These are phyloP conservation scores for Lobulomyces angularis DNA, from an alignment of 192 early-diverging fungal species.

Conservation along the genomic window DNA sequence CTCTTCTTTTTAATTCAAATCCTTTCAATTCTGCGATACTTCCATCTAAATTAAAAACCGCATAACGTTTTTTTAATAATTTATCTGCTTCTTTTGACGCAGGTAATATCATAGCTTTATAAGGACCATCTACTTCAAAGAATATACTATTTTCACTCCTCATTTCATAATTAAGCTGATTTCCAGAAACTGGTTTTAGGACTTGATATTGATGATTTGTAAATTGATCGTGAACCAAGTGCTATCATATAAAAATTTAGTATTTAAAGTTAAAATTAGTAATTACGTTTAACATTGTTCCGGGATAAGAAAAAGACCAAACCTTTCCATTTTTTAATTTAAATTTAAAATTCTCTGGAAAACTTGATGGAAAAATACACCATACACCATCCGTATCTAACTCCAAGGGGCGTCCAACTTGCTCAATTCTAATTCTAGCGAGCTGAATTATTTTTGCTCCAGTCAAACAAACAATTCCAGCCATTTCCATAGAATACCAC, in stretches of 20 bases:
- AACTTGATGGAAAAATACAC: constrained; percentile 85
- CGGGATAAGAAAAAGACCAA: constrained; percentile 86
- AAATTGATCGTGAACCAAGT: constrained; percentile 87
- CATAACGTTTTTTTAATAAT: constrained; percentile 94
- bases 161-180: constrained; percentile 46
- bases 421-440: constrained; percentile 82
- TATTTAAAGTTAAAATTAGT: too few relatives aligned
- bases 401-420: constrained; percentile 86
- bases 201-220: constrained; percentile 96
- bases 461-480: constrained; percentile 92
- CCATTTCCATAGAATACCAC: constrained; percentile 99
- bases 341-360: constrained; percentile 89
- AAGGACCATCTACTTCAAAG: constrained; percentile 98
- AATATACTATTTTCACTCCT: constrained; percentile 92
- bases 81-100: constrained; percentile 91
- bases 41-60: constrained; percentile 93
- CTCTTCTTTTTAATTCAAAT: constrained; percentile 96
- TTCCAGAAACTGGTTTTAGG: constrained; percentile 34
- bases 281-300: constrained; percentile 96
- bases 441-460: constrained; percentile 95
- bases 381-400: constrained; percentile 98
- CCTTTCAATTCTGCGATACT: constrained; percentile 93
- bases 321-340: constrained; percentile 66
- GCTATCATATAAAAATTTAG: too few relatives aligned
- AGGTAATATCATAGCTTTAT: constrained; percentile 95